Base-by-base conservation (phyloP, 345 rosid genomes). In the Gossypium herbaceum region DNA sequence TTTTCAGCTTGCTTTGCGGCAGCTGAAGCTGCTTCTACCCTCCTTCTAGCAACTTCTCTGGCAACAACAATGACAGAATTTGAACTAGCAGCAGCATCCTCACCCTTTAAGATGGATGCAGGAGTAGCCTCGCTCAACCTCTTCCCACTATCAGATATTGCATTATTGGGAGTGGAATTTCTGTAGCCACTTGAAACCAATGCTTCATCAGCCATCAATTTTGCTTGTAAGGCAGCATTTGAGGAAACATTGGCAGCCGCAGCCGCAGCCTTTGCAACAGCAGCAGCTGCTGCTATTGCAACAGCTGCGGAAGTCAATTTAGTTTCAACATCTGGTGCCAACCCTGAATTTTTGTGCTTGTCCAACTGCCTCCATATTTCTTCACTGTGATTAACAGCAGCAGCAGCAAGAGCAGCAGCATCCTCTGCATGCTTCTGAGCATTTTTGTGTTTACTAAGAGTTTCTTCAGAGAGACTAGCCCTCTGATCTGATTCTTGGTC, bases 241-340 rank as follows among this genome's bases (percentile, higher is more conserved):
- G 94, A 86, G 74, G 99, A 98, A 56, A 96, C 97, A 81, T 84
- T 90, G 71, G 98, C 97, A 60, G 97, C 97, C 13, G 98, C 98
- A 68, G 99, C 95, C 62, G 99, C 99, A 12, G 97, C 98, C 79
- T 88, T 93, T 50, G 98, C 99, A 83, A 93, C 97, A 52, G 99
- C 89, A 78, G 97, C 92, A 3, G 99, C 98, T 39, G 96, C 92
- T 56, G 97, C 90, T 71, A 88, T 78, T 19, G 97, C 92, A 86
- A 84, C 87, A 67, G 97, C 95, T 72, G 98, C 98, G n/a, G 91
- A 89, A 76, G 92, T 89, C 81, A 96, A 78, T 72, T 82, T 89
- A 67, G 81, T 82, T 84, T 93, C 92, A 72, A 79, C 84, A 76
- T 91, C 94, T 52, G 87, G 71, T 41, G 60, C 84, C 78, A 86